A percentile compares a stretch with the other conserved stretches of the same genome.
These are phyloP conservation scores for Wickerhamomyces silvicola DNA, from an alignment of 805 yeast species.

Conservation along the genomic window DNA sequence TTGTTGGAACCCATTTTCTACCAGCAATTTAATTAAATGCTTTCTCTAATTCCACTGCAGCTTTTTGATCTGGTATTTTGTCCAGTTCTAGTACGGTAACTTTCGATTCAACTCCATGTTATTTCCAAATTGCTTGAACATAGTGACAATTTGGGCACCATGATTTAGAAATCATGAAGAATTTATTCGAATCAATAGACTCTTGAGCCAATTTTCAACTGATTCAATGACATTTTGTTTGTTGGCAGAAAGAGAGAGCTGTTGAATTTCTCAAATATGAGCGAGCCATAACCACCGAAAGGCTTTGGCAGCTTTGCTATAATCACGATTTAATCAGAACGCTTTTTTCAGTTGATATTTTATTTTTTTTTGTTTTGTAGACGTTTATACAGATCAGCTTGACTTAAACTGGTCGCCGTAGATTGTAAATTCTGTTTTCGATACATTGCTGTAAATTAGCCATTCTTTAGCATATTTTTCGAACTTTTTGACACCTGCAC, in stretches of 20 bases:
- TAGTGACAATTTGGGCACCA: conserved; percentile 81
- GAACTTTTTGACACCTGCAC: too few species aligned
- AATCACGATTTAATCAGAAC: too few species aligned
- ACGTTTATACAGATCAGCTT: too few species aligned
- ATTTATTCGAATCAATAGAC: conserved; percentile 39
- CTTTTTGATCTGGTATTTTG: conserved; percentile 37
- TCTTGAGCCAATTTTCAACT: conserved; percentile 36
- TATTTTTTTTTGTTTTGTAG: too few species aligned
- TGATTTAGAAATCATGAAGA: conserved; percentile 56
- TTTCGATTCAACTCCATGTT: conserved; percentile 43
- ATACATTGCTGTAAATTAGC: too few species aligned
- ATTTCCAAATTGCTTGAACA: conserved; percentile 48
- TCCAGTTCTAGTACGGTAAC: conserved; percentile 57
- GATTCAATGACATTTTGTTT: not conserved
- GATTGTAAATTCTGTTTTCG: too few species aligned
- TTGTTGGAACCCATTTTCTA: conserved; percentile 64
- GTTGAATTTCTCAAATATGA: conserved; percentile 1
- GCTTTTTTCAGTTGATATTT: too few species aligned
- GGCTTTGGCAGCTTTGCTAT: too few species aligned
- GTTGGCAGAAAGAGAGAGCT: too few species aligned
- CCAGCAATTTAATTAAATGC: conserved; percentile 53
- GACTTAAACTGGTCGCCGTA: too few species aligned
- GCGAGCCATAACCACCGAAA: too few species aligned
- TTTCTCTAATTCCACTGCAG: conserved; percentile 46
- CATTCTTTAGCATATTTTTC: too few species aligned